Evolutionary conservation across 2,329 filamentous ascomycete species (phyloP).

Genomic region (Botrytis elliptica): DNA sequence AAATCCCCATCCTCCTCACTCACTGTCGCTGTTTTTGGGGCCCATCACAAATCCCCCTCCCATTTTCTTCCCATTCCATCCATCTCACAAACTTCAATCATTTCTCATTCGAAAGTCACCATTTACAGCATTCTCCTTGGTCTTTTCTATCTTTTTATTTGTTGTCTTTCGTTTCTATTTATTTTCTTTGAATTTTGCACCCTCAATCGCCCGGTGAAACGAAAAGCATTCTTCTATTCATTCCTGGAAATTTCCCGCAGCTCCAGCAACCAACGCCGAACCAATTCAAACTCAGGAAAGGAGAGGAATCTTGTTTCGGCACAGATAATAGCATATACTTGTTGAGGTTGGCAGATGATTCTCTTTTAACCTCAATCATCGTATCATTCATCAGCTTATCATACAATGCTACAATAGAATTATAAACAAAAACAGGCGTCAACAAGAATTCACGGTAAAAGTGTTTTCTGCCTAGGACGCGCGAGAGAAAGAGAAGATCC

Average conservation of each 20-base stretch:
- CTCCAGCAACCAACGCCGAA: slow-evolving; percentile 16
- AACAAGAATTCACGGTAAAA: slow-evolving; percentile 35
- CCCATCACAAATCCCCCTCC: slow-evolving; percentile 1
- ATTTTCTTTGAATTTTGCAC: not conserved
- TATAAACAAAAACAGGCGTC: not conserved
- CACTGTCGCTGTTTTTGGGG: not conserved
- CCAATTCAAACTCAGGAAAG: not conserved
- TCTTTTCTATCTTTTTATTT: not conserved
- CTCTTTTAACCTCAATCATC: not conserved
- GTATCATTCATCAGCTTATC: slow-evolving; percentile 12
- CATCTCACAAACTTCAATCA: not conserved
- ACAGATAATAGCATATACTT: slow-evolving; percentile 11
- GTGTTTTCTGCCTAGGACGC: slow-evolving; percentile 33
- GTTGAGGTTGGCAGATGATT: slow-evolving; percentile 21
- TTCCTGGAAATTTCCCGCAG: slow-evolving; percentile 17
- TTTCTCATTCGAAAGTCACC: slow-evolving; percentile 1
- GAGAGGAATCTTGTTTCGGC: slow-evolving; percentile 14
- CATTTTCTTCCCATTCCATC: slow-evolving; percentile 1
- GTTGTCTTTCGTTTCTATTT: not conserved
- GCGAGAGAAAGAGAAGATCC: slow-evolving; percentile 18
- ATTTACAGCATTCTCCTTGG: slow-evolving; percentile 19
- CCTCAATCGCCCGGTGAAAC: slow-evolving; percentile 10
- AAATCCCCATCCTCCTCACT: not conserved
- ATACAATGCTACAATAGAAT: slow-evolving; percentile 14
- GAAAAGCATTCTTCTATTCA: slow-evolving; percentile 20